Evolutionary conservation across 352 stramenopile genomes (phyloP).

Genomic region (Salisapilia sapeloensis): DNA sequence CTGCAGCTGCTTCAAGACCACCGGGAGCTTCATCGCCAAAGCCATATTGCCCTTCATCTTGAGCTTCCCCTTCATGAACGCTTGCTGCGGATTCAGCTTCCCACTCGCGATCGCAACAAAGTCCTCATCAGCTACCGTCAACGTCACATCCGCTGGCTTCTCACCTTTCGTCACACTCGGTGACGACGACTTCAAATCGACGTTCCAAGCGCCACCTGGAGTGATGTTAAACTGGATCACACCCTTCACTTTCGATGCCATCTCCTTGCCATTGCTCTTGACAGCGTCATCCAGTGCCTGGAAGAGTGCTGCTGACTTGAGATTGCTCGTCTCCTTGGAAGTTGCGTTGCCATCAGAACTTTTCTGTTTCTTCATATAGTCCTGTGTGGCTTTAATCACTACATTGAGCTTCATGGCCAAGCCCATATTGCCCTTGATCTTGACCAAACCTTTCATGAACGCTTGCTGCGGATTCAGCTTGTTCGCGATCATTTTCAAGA

Average conservation of each 20-base stretch:
- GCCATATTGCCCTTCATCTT: slow-evolving; percentile 94
- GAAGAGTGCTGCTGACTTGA: slow-evolving; percentile 63
- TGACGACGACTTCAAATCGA: slow-evolving; percentile 55
- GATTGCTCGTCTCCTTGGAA: slow-evolving; percentile 5
- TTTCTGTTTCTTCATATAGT: slow-evolving; percentile 71
- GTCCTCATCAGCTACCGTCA: slow-evolving; percentile 56
- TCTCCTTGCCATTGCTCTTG: slow-evolving; percentile 22
- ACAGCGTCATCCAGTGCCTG: slow-evolving; percentile 38
- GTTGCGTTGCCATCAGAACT: too few relatives aligned
- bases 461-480: slow-evolving; percentile 87
- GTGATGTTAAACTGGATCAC: slow-evolving; percentile 68
- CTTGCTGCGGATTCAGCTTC: slow-evolving; percentile 85
- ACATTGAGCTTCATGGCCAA: slow-evolving; percentile 89
- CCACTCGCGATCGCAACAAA: slow-evolving; percentile 65
- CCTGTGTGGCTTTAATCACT: slow-evolving; percentile 68
- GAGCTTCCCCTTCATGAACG: slow-evolving; percentile 93
- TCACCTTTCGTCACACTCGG: slow-evolving; percentile 32
- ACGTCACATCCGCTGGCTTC: slow-evolving; percentile 66
- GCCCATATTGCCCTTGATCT: slow-evolving; percentile 92
- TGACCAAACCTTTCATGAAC: slow-evolving; percentile 90
- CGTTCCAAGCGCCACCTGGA: slow-evolving; percentile 50
- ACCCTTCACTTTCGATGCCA: slow-evolving; percentile 69
- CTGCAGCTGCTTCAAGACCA: slow-evolving; percentile 84
- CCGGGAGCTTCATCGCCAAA: slow-evolving; percentile 89
- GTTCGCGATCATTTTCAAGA: slow-evolving; percentile 63